These are phyloP conservation scores for Talaromyces adpressus DNA, from an alignment of 495 filamentous ascomycete species.

Conservation along the genomic window DNA sequence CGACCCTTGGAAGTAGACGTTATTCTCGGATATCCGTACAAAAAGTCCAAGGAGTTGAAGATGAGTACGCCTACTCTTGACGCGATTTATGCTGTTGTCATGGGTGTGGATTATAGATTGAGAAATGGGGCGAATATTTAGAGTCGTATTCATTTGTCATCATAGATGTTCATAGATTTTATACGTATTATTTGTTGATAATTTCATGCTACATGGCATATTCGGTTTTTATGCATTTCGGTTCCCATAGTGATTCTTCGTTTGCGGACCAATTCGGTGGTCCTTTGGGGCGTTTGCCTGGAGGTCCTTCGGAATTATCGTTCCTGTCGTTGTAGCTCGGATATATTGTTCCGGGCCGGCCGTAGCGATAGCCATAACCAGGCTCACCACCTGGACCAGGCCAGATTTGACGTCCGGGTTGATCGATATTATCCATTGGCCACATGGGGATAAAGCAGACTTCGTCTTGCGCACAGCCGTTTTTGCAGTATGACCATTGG, in stretches of 20 bases:
- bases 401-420: neutral
- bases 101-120: slow-evolving; percentile 27
- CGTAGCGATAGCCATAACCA: neutral
- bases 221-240: neutral
- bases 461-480: neutral
- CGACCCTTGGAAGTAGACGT: slow-evolving; percentile 50
- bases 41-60: slow-evolving; percentile 41
- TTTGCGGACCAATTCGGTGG: neutral
- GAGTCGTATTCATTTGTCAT: neutral
- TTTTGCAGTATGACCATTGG: neutral
- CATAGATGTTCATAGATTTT: neutral
- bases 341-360: neutral
- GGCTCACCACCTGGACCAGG: neutral
- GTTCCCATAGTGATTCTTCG: neutral
- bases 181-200: neutral
- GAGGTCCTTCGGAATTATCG: neutral
- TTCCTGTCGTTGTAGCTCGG: neutral
- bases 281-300: neutral
- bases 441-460: neutral
- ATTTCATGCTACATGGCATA: neutral
- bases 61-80: slow-evolving; percentile 41
- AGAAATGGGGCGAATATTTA: neutral
- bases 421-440: neutral
- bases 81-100: slow-evolving; percentile 36
- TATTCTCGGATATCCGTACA: slow-evolving; percentile 46